Conservation (phyloP, 169 alveolate species). For the Ophryocystis elektroscirrha region DNA sequence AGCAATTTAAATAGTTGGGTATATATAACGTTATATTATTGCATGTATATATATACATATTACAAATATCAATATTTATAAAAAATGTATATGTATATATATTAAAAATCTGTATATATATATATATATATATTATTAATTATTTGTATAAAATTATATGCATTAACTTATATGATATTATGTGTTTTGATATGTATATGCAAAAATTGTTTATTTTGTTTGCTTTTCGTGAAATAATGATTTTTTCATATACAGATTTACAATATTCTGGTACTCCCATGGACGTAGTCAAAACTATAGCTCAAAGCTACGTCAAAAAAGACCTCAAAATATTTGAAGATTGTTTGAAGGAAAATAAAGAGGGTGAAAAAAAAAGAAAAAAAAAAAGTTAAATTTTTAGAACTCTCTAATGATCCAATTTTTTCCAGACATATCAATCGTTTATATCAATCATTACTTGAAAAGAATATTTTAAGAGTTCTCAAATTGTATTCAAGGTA, state of each 20-base stretch:
- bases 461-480: constrained; percentile 48
- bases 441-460: constrained; percentile 48
- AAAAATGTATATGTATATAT: too few relatives aligned
- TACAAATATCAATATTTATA: too few relatives aligned
- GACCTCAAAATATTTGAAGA: constrained; percentile 4
- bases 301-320: constrained; percentile 7
- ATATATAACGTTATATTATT: too few relatives aligned
- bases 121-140: too few relatives aligned
- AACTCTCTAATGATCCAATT: constrained; percentile 26
- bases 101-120: constrained; percentile 30
- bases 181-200: too few relatives aligned
- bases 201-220: too few relatives aligned
- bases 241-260: neutral
- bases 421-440: constrained; percentile 37
- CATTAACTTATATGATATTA: too few relatives aligned
- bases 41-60: too few relatives aligned
- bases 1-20: too few relatives aligned
- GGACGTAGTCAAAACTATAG: constrained; percentile 8
- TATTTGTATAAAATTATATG: too few relatives aligned
- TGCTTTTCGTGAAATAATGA: neutral
- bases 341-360: neutral
- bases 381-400: too few relatives aligned
- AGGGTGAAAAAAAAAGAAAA: neutral
- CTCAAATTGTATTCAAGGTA: constrained; percentile 43
- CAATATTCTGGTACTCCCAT: neutral